A percentile compares a stretch with the other conserved stretches of the same genome.
phyloP scores from a whole-genome alignment of 1,139 yeast genomes.

The Protomyces arabidopsidicola region DNA sequence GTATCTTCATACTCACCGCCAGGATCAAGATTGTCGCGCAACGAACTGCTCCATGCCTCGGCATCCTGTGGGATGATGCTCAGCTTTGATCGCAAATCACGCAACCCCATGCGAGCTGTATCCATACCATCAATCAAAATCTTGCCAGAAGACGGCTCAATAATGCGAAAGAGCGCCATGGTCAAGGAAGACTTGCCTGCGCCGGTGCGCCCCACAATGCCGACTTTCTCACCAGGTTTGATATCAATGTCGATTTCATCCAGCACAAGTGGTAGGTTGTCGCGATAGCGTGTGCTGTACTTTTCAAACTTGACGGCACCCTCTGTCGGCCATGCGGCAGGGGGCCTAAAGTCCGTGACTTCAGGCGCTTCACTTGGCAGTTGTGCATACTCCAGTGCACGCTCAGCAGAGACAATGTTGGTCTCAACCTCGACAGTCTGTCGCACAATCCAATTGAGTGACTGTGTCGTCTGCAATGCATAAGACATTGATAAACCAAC shows the following conservation, averaged over 20 bases:
- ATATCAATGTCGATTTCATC: conserved; percentile 51
- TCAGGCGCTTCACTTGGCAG: conserved; percentile 55
- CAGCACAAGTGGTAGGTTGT: conserved; percentile 53
- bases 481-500: conserved; percentile 72
- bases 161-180: conserved; percentile 65
- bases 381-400: conserved; percentile 67
- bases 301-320: conserved; percentile 57
- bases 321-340: conserved; percentile 55
- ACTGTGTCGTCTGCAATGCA: conserved; percentile 59
- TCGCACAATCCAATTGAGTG: conserved; percentile 59
- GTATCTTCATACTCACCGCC: conserved; percentile 63
- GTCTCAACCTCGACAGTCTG: conserved; percentile 70
- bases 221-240: conserved; percentile 61
- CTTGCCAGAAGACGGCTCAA: conserved; percentile 60
- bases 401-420: conserved; percentile 69
- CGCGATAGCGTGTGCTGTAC: conserved; percentile 62
- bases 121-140: conserved; percentile 69
- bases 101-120: conserved; percentile 68
- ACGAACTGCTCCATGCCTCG: conserved; percentile 88
- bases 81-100: conserved; percentile 74
- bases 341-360: conserved; percentile 41
- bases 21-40: conserved; percentile 87
- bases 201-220: conserved; percentile 79
- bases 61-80: conserved; percentile 97
- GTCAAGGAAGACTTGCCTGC: conserved; percentile 77